Evolutionary conservation across 2,329 filamentous ascomycete species (phyloP), one percentile per base, ranked within the genome.

Genomic region (Drechslerella dactyloides): DNA sequence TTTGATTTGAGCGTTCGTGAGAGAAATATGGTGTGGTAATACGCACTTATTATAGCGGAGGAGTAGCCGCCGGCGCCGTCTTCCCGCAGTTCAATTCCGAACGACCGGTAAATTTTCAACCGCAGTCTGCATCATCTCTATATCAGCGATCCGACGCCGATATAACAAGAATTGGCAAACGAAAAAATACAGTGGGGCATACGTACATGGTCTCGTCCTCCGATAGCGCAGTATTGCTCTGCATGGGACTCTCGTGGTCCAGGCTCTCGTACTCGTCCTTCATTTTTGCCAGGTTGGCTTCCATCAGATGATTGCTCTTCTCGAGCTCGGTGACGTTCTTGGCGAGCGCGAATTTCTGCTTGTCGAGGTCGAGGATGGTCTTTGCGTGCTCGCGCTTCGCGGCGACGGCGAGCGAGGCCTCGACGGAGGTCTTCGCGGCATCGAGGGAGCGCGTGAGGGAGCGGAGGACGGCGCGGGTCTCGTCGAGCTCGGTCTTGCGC

Each of bases 61-160:
- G 85, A 88, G 82, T 93, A 97, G 78, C 91, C 90, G 35, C 92
- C 92, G 1, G 83, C 85, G n/a, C 82, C 83, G 70, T 91, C 90
- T 61, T 91, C 89, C 81, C 96, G 91, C 66, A 96, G 86, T 75
- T 96, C 93, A 75, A 97, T 93, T 1, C 93, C 93, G 55, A 99
- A 82, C 27, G 90, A 92, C 74, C 94, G 86, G 80, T 96, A 99
- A 54, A 99, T 89, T 80, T 92, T 94, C 23, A 97, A 83, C 65
- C 93, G 89, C 76, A 99, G 80, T 75, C 86, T 88, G 17, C 8
- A 17, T 35, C n/a, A n/a, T n/a, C n/a, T 17, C 35, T 15, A 40
- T 21, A 50, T 72, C 40, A 74, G 61, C 24, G 53, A 11, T 23
- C 33, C 30, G 10, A 15, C 2, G 15, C 15, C 30, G 1, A 33